Base-by-base conservation (phyloP, 1,139 yeast genomes). In the Diutina neorugosa region DNA sequence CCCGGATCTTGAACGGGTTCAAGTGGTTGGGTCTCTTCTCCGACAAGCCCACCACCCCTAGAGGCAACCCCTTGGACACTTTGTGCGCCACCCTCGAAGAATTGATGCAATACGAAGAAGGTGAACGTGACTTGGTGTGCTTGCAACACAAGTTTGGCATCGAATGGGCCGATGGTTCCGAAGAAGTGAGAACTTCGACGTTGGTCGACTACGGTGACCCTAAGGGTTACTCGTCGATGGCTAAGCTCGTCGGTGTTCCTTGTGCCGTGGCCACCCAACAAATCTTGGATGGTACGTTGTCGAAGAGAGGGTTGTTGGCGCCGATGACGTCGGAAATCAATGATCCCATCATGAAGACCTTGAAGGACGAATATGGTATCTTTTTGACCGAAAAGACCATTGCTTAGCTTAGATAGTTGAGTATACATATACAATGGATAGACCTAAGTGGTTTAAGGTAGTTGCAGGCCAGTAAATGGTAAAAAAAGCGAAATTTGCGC, bases 121-220 rank as follows among this genome's bases (percentile, higher is more conserved):
- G 89, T 60, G 98, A 93, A 79, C 86, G 96, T 70, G 98, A 93
- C 71, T 75, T 91, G 71, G 97, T 93, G 61, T 81, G 87, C 66
- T 80, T 93, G 67, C 98, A 93, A 78, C 98, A 93, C 80, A 91
- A 91, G 79, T 93, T 93, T 65, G 97, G 96, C 62, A 89, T 93
- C 62, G 95, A 87, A 73, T 88, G 96, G 93, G 90, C 93, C 55
- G 93, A 93, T 65, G 98, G 98, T 62, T 72, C 82, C 60, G 80
- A 78, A 55, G 98, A 93, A 75, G 79, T 84, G 59, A 89, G 98
- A 78, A 91, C 98, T 56, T 86, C 98, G 31, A 93, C 98, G 58
- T 78, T 93, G 68, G 93, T 90, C 52, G 96, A 90, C 71, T 89
- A 87, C 70, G 98, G 98, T 76, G 83, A 80, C 63, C 89, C 89